A percentile compares a stretch with the other conserved stretches of the same genome.
phyloP scores from a whole-genome alignment of 2,329 filamentous ascomycete genomes.

The Aspergillus candidus region DNA sequence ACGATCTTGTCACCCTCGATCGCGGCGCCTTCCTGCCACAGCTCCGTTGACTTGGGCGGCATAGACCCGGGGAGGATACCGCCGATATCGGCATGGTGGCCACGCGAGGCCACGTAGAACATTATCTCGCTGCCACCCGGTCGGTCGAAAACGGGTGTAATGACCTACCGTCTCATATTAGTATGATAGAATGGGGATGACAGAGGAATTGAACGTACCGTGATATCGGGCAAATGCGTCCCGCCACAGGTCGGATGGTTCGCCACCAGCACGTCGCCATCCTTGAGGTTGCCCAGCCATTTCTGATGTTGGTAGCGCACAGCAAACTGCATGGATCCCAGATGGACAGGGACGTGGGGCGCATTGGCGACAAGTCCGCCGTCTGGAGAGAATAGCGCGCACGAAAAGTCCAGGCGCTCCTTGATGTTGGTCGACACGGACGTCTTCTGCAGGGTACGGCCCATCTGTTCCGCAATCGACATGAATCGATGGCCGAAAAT shows the following conservation, averaged over 20 bases:
- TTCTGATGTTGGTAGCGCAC: conserved; percentile 72
- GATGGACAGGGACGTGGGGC: conserved; percentile 73
- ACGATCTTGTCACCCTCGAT: conserved; percentile 57
- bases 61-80: conserved; percentile 77
- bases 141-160: conserved; percentile 69
- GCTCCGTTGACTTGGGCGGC: conserved; percentile 54
- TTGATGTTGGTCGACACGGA: conserved; percentile 65
- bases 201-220: conserved; percentile 42
- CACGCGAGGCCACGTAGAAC: conserved; percentile 74
- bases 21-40: conserved; percentile 45
- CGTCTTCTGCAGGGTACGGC: conserved; percentile 51
- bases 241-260: conserved; percentile 82
- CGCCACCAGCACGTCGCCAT: conserved; percentile 73
- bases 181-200: not conserved
- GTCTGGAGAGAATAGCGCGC: conserved; percentile 69
- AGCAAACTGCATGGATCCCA: conserved; percentile 81
- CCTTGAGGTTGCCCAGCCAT: conserved; percentile 71
- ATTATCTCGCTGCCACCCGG: conserved; percentile 61
- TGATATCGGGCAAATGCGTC: conserved; percentile 78
- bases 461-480: conserved; percentile 56
- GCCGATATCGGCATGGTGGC: conserved; percentile 79
- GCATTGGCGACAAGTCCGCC: conserved; percentile 64
- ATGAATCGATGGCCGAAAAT: conserved; percentile 55
- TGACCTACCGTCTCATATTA: conserved; percentile 36
- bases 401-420: conserved; percentile 79